Evolutionary conservation across 2,329 filamentous ascomycete genomes (phyloP), one percentile per base, ranked within the genome.

Genomic region (Aspergillus sp.): DNA sequence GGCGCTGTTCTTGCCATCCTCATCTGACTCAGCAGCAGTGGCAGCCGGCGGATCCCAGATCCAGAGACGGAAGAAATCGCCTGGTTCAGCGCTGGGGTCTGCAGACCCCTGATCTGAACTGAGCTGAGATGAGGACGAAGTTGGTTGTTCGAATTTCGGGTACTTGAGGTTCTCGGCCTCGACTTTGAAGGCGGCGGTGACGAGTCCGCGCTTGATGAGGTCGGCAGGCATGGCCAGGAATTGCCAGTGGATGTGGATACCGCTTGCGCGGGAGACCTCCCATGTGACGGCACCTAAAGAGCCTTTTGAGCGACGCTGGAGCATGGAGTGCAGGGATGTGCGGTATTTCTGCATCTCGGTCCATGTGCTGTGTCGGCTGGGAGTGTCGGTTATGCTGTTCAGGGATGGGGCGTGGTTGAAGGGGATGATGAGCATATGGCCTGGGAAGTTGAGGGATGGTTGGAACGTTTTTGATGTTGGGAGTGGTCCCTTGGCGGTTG

Each of bases 191-290:
- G 88, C 93, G 0, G 90, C 91, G 72, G 96, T 91, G 0, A 96
- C 90, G 1, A 96, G 80, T 0, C 90, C 89, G 47, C 86, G 86
- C 19, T 77, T 78, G 51, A 96, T 83, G 45, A 91, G 78, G 9
- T 89, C 82, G 0, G 83, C 79, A 0, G 89, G 84, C 0, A 96
- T 80, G 1, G 95, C 91, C 30, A 98, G 78, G 65, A 96, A 89
- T 75, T 99, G 96, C 95, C 93, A 97, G 70, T 98, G 93, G 1
- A 88, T 83, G 71, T 99, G 95, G 56, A 98, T 87, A 54, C 95
- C 91, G 51, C 84, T 84, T 4, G 81, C 82, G 51, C 92, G 88
- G 70, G 88, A 93, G 67, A 99, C 93, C 76, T 98, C 95, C 86
- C 91, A 99, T 0, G 91, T 95, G 1, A 98, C 89, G 2, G 87